Percentiles rank a stretch among this genome's conserved stretches.
Conservation (phyloP, 2,329 filamentous ascomycete genomes). For the Sporothrix variecibatus region DNA sequence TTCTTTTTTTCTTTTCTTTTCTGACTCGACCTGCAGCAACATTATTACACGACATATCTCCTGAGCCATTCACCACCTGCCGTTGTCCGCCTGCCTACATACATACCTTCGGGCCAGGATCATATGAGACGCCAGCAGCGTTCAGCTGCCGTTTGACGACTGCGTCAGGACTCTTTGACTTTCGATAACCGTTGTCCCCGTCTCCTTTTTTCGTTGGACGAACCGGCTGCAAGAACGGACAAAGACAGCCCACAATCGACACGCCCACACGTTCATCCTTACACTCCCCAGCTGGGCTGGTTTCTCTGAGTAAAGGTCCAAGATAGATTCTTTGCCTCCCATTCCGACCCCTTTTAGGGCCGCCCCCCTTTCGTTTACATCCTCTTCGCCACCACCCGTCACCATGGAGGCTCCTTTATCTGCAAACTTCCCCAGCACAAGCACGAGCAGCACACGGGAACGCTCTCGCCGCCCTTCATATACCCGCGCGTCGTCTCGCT, state of each 20-base stretch:
- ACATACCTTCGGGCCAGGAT: background rate
- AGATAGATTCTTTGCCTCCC: background rate
- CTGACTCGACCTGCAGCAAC: background rate
- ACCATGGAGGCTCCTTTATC: constrained; percentile 28
- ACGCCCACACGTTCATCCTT: background rate
- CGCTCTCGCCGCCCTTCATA: constrained; percentile 24
- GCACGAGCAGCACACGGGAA: constrained; percentile 19
- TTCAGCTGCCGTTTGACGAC: constrained; percentile 16
- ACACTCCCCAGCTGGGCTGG: constrained; percentile 16
- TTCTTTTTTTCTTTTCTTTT: background rate
- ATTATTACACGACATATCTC: background rate
- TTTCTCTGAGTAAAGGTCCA: background rate
- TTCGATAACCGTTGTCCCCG: background rate
- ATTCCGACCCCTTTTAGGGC: background rate
- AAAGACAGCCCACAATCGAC: background rate
- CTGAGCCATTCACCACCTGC: constrained; percentile 15
- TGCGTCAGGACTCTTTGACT: background rate
- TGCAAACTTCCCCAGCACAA: constrained; percentile 14
- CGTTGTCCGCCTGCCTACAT: background rate
- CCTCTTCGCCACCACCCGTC: background rate
- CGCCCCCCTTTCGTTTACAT: background rate
- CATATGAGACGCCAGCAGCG: background rate
- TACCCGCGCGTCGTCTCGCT: constrained; percentile 27
- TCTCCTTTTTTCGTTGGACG: background rate
- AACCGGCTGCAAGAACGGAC: constrained; percentile 9